Conservation (phyloP, 169 alveolate species). For the Cryptosporidium parvum region DNA sequence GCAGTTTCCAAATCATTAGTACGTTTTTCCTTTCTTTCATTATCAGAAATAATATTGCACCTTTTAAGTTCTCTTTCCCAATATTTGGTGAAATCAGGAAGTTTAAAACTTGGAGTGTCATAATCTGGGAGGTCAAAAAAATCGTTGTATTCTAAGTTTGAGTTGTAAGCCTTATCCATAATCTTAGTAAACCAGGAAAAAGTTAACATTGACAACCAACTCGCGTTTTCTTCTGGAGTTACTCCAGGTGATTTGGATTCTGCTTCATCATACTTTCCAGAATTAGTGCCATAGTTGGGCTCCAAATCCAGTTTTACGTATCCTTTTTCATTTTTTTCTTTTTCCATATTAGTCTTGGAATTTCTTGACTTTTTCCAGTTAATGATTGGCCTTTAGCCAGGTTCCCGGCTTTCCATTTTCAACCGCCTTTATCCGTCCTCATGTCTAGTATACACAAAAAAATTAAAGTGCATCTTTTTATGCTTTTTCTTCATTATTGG, state of each 20-base stretch:
- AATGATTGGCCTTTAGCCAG: conserved; percentile 14
- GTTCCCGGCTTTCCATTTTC: not conserved
- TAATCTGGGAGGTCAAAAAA: conserved; percentile 64
- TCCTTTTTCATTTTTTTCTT: not conserved
- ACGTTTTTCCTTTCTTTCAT: not conserved
- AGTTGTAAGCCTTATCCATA: conserved; percentile 67
- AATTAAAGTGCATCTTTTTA: not conserved
- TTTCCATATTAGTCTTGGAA: conserved; percentile 19
- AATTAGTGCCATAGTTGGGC: not conserved
- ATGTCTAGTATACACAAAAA: not conserved
- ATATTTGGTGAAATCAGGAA: conserved; percentile 20
- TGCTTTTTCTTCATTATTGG: not conserved
- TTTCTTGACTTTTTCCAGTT: conserved; percentile 28
- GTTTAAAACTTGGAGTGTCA: conserved; percentile 62
- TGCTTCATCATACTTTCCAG: not conserved
- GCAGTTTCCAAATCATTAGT: conserved; percentile 12
- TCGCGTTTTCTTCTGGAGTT: conserved; percentile 65
- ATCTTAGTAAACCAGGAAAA: conserved; percentile 74
- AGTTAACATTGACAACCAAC: conserved; percentile 74
- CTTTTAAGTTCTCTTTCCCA: conserved; percentile 49
- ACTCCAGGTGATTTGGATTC: conserved; percentile 9
- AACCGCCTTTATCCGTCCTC: conserved; percentile 12
- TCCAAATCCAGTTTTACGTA: conserved; percentile 2
- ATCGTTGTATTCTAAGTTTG: conserved; percentile 28
- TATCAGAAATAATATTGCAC: not conserved